Base-by-base conservation (phyloP, 108 stramenopile genomes). In the Skeletonema menzelii region DNA sequence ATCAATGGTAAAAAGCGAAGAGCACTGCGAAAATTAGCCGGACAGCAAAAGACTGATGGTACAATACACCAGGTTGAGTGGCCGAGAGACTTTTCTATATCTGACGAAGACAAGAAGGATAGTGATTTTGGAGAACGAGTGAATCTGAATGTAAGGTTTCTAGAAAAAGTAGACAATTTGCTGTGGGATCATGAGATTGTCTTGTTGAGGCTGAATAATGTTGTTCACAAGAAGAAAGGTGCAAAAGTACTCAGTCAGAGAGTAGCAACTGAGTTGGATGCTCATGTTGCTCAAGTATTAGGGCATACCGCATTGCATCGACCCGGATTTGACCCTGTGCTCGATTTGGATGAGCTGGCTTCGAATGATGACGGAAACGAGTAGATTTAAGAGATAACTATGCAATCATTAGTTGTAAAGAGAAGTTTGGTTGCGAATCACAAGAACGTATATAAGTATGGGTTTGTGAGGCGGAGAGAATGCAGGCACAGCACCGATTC, bases 271-370 rank as follows among this genome's bases (percentile, higher is more conserved):
- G 78, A 75, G 13, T 47, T 95, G 35, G 65, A 81, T 46, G 93
- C 91, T 0, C 89, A 95, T 76, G 81, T 91, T 10, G 87, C 90
- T 7, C 91, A 95, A 78, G 83, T 86, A 0, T 49, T 90, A 6
- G 93, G 93, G 2, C 93, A 95, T 64, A 95, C 91, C 2, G 87
- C 70, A 2, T 55, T 95, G 69, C 49, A 95, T 70, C 80, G 93
- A 67, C 89, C 89, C 2, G 86, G 70, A 7, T 61, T 74, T 8
- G 88, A 88, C 15, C 80, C 91, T 3, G 61, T 80, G 3, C 27
- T 95, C 69, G 83, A 92, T 80, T 82, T 95, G 73, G 79, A 90
- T 11, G 83, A 80, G 17, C 55, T 93, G 19, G 72, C 68, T 2
- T 24, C 32, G 27, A 70, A 70, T 3, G 59, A 70, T 59, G 49